Evolutionary conservation across 2,329 filamentous ascomycete species (phyloP), one percentile per base, ranked within the genome.

Genomic region (Pseudonectria foliicola): DNA sequence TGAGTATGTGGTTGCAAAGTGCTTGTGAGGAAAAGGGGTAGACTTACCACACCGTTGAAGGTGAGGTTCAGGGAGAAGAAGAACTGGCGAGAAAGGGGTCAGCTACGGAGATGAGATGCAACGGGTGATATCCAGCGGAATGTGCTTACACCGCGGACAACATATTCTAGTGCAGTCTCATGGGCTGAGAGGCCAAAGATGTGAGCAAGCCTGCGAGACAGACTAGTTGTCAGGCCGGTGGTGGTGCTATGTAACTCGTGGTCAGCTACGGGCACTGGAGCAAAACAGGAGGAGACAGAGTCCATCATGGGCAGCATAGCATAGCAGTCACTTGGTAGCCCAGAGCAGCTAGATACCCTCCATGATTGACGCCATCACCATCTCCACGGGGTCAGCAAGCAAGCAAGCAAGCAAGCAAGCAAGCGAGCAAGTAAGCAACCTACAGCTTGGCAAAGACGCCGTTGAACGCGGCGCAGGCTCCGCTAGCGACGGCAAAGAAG

Each of bases 371-470:
- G 34, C 30, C 13, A 37, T 28, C 11, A 24, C 32, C 15, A 29
- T 25, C 2, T 7, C 13, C 13, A 7, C 14, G 28, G 13, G 10
- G 14, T 24, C 14, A 11, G 8, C 6, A 2, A 28, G 12, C 13
- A 29, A 6, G 15, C 13, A 7, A 10, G 4, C 10, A 13, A 34
- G 3, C 25, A 31, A 18, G 33, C 14, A 21, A 11, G 25, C 8
- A 12, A 31, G 13, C 24, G 30, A 24, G 12, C 15, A 12, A 24
- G 30, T 10, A 13, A 13, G 27, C 18, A 27, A 68, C 76, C 52
- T 63, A 85, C 81, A 92, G 65, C 62, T 90, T 92, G 1, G 85
- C 85, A 65, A 90, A 88, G 5, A 85, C 80, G 39, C 85, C 85
- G 50, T 92, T 92, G 48, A 85, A 80, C 14, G 85, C 83, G 23